Evolutionary conservation across 78 protist genomes (phyloP), one percentile per base, ranked within the genome.

Genomic region (Pelomyxa schiedti): DNA sequence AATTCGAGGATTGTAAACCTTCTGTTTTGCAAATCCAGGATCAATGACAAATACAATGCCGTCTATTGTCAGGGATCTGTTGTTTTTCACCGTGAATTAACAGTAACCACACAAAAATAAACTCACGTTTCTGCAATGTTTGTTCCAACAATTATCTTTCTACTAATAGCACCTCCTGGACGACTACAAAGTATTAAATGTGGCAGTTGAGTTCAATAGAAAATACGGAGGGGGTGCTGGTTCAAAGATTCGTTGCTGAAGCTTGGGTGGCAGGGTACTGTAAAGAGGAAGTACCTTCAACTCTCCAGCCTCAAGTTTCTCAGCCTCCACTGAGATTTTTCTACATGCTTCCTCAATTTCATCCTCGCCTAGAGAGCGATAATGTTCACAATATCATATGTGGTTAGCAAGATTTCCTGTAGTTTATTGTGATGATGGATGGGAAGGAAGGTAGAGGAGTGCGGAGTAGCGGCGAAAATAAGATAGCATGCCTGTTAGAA

Each of bases 21-120:
- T 96, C 71, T 96, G 98, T 85, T 97, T 97, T 16, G 92, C 42
- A 40, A 98, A 96, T 1, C 99, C 99, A 0, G 99, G 97, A 66
- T 98, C 99, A 35, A 98, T 86, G 39, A 98, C 99, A 40, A 81
- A 98, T n/a, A 97, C 99, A 36, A 98, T 86, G 32, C 99, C 99
- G 28, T 97, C 99, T 68, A 98, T 97, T 26, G 99, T 98, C 58
- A 98, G 80, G 1, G 99, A 96, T 8, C 99, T 98, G 76, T 98
- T 99, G 16, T 16, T 47, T 16, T 16, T 16, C 58, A 16, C 58
- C 58, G 58, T 16, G 58, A 47, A 47, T 16, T 16, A 47, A 16
- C 32, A 47, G 58, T n/a, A n/a, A 47, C 32, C 58, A 47, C 32
- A 16, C 32, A 16, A 16, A 47, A 16, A 16, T 16, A 16, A 16